Conservation (phyloP, 139 green algal genomes). For the Chlamydomonas eustigma region DNA sequence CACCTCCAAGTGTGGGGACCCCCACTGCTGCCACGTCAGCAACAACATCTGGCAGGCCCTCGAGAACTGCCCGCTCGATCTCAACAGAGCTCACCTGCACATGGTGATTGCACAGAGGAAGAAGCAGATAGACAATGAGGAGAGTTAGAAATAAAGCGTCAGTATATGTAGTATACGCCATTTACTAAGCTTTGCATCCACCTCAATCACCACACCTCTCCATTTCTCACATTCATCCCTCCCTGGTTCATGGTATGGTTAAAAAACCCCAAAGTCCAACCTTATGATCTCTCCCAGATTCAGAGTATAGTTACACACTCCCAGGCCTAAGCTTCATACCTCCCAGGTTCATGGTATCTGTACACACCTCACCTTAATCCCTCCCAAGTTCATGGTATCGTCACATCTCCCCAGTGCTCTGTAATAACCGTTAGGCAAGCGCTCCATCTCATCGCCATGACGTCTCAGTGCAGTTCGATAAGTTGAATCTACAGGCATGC, state of each 20-base stretch:
- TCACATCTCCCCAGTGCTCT: slow-evolving; percentile 66
- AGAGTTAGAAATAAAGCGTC: too few species aligned
- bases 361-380: slow-evolving; percentile 61
- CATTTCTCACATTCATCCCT: too few species aligned
- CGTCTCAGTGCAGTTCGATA: slow-evolving; percentile 58
- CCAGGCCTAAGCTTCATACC: background rate
- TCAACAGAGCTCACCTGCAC: slow-evolving; percentile 80
- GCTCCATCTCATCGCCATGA: slow-evolving; percentile 86
- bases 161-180: too few species aligned
- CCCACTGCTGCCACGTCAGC: slow-evolving; percentile 70
- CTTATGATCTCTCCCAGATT: too few species aligned
- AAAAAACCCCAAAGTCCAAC: too few species aligned
- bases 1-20: slow-evolving; percentile 61
- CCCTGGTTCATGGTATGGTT: too few species aligned
- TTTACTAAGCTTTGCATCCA: too few species aligned
- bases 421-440: slow-evolving; percentile 56
- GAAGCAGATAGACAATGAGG: background rate
- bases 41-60: slow-evolving; percentile 23
- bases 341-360: slow-evolving; percentile 59
- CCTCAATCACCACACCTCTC: too few species aligned
- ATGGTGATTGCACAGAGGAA: background rate
- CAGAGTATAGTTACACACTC: too few species aligned
- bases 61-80: slow-evolving; percentile 72
- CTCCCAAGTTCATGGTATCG: slow-evolving; percentile 97
- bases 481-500: slow-evolving; percentile 64